phyloP scores from a whole-genome alignment of 1,139 yeast genomes.

The Trichomonascaceae sp. region DNA sequence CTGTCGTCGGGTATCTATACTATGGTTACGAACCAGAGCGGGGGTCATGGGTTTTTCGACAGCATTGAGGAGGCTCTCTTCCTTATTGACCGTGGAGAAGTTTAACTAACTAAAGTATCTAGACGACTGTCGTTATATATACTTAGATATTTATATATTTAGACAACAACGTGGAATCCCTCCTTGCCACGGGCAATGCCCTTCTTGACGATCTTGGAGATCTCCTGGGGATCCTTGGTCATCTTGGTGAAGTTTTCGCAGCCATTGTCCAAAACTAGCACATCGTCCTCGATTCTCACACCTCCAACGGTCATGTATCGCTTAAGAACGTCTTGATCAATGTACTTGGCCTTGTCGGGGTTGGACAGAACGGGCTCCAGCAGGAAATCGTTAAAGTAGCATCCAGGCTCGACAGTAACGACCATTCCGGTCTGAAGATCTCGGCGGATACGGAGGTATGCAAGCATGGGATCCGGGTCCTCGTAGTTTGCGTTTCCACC shows the following conservation, averaged over 20 bases:
- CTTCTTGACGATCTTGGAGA: conserved; percentile 56
- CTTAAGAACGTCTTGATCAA: conserved; percentile 52
- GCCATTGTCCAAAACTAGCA: conserved; percentile 64
- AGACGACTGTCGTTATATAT: neutral
- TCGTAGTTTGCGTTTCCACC: conserved; percentile 79
- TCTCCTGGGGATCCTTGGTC: conserved; percentile 75
- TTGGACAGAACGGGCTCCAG: conserved; percentile 52
- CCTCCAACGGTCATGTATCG: conserved; percentile 87
- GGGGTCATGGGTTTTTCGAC: conserved; percentile 18
- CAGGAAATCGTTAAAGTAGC: conserved; percentile 76
- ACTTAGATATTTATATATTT: conserved; percentile 3
- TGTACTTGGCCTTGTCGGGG: conserved; percentile 43
- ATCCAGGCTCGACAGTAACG: conserved; percentile 90
- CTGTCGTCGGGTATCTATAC: conserved; percentile 25
- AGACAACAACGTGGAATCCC: conserved; percentile 47
- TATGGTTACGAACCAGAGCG: conserved; percentile 18
- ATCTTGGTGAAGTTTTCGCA: conserved; percentile 69
- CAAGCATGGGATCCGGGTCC: conserved; percentile 63
- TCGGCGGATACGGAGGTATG: conserved; percentile 72
- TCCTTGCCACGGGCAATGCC: conserved; percentile 54
- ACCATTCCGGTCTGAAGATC: conserved; percentile 64
- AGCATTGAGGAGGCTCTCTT: conserved; percentile 26
- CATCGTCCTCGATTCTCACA: conserved; percentile 90
- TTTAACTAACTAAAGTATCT: no score
- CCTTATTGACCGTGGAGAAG: conserved; percentile 1